These are phyloP conservation scores for Cutaneotrichosporon dermatis DNA, from an alignment of 1,284 basidiomycete genomes.

Conservation along the genomic window DNA sequence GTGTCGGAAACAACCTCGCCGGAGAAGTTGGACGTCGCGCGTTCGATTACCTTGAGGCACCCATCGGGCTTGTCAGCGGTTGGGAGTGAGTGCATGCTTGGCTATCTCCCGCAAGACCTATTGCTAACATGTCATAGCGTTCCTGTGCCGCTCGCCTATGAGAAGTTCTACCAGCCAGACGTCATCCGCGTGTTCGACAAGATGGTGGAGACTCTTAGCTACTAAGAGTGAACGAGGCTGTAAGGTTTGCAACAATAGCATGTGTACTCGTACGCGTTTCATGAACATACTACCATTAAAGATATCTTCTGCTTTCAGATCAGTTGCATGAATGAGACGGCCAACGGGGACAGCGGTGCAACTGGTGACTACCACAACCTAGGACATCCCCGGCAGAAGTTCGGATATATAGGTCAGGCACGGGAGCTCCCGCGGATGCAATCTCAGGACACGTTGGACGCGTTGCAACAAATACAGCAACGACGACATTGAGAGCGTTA, in stretches of 20 bases:
- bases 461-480: too few relatives aligned
- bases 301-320: too few relatives aligned
- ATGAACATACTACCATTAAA: too few relatives aligned
- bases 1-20: slow-evolving; percentile 80
- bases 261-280: background rate
- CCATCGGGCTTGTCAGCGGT: slow-evolving; percentile 76
- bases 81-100: slow-evolving; percentile 71
- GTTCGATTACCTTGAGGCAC: slow-evolving; percentile 80
- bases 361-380: too few relatives aligned
- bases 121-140: slow-evolving; percentile 53
- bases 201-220: slow-evolving; percentile 73
- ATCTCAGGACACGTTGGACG: too few relatives aligned
- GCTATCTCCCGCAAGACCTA: too few relatives aligned
- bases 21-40: slow-evolving; percentile 80
- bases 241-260: background rate
- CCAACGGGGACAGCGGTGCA: too few relatives aligned
- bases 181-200: slow-evolving; percentile 75
- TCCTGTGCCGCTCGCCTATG: slow-evolving; percentile 74
- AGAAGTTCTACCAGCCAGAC: slow-evolving; percentile 88
- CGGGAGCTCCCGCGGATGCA: too few relatives aligned
- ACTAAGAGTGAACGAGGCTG: slow-evolving; percentile 48
- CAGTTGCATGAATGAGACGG: too few relatives aligned
- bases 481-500: too few relatives aligned
- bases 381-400: too few relatives aligned
- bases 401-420: too few relatives aligned